Evolutionary conservation across 257 asterid genomes (phyloP).

Genomic region (Scutellaria minor): DNA sequence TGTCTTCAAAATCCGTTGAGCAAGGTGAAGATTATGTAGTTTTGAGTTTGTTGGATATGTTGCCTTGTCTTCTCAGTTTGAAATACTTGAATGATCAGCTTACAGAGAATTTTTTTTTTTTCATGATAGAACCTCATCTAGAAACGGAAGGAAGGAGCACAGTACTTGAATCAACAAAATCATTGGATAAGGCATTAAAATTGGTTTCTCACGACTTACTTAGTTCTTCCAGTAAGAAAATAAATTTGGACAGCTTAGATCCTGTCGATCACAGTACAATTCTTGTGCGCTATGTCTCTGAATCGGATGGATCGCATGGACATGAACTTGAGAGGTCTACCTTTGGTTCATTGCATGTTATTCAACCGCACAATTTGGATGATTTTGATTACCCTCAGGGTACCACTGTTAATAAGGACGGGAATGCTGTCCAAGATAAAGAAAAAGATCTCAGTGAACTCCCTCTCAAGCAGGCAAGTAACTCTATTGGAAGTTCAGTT

Average conservation of each 20-base stretch:
- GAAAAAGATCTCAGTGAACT: constrained; percentile 42
- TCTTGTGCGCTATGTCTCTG: constrained; percentile 37
- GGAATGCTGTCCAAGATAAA: constrained; percentile 40
- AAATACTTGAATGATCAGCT: constrained; percentile 25
- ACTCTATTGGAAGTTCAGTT: constrained; percentile 38
- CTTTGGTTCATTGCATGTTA: constrained; percentile 39
- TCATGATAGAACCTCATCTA: constrained; percentile 44
- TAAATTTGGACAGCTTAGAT: constrained; percentile 48
- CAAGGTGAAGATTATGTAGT: constrained; percentile 47
- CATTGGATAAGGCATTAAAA: constrained; percentile 36
- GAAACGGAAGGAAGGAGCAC: constrained; percentile 48
- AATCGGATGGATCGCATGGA: constrained; percentile 41
- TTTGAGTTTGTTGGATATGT: constrained; percentile 16
- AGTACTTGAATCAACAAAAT: constrained; percentile 42
- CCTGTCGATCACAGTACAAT: constrained; percentile 36
- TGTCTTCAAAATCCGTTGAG: constrained; percentile 37
- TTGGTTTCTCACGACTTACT: constrained; percentile 43
- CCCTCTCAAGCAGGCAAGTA: constrained; percentile 39
- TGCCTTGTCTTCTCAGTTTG: constrained; percentile 7
- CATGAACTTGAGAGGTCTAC: constrained; percentile 41
- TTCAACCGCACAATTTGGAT: constrained; percentile 37
- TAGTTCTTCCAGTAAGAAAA: constrained; percentile 55
- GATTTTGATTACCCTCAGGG: constrained; percentile 30
- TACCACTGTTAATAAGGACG: constrained; percentile 35
- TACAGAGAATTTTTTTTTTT: background rate